Percentiles rank a stretch among this genome's conserved stretches.
Conservation (phyloP, 129 eudicot species). For the Ambrosia trifida region DNA sequence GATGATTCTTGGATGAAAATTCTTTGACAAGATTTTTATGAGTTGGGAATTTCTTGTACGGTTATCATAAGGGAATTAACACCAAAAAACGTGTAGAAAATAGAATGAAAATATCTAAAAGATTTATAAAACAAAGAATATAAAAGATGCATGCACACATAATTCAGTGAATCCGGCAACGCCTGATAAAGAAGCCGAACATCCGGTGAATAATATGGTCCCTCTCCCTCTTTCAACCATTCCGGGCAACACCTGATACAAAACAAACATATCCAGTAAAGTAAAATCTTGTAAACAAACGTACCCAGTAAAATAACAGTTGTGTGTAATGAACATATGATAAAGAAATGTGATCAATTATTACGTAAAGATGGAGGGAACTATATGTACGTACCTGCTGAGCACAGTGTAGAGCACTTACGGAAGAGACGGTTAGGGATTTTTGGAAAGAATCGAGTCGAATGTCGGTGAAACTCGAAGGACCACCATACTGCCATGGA, state of each 20-base stretch:
- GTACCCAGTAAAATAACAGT: too few relatives aligned
- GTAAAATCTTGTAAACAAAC: too few relatives aligned
- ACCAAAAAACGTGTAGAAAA: not conserved
- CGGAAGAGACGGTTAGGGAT: conserved; percentile 69
- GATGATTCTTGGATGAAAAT: too few relatives aligned
- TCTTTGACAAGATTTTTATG: not conserved
- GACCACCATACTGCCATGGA: conserved; percentile 46
- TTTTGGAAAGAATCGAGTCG: conserved; percentile 60
- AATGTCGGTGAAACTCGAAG: conserved; percentile 56
- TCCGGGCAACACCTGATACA: conserved; percentile 65
- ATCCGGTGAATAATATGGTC: conserved; percentile 85
- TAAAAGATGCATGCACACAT: conserved; percentile 37
- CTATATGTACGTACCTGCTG: conserved; percentile 60
- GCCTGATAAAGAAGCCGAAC: conserved; percentile 76
- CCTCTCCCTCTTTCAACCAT: conserved; percentile 88
- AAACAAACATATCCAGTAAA: not conserved
- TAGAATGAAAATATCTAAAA: not conserved
- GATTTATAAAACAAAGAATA: not conserved
- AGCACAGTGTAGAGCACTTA: conserved; percentile 85
- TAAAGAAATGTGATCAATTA: too few relatives aligned
- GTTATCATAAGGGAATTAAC: not conserved
- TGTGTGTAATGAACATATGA: too few relatives aligned
- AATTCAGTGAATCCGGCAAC: conserved; percentile 74
- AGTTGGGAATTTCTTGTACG: too few relatives aligned
- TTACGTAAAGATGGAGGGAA: not conserved